phyloP scores from a whole-genome alignment of 345 rosid genomes.

The Populus simonii region DNA sequence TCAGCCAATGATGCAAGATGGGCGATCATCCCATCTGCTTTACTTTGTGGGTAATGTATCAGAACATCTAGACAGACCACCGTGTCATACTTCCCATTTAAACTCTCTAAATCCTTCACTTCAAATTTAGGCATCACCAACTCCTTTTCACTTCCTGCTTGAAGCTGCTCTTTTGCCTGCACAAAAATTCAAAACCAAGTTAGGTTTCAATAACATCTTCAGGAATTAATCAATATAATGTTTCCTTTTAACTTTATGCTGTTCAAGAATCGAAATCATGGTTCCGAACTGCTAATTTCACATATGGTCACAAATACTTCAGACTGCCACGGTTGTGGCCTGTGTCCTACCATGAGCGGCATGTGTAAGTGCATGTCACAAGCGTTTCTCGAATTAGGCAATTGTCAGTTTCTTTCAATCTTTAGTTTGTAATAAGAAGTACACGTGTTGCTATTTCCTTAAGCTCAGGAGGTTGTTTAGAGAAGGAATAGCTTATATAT shows the following conservation, averaged over 20 bases:
- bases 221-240: neutral
- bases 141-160: conserved; percentile 23
- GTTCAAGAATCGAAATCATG: neutral
- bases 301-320: neutral
- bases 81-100: conserved; percentile 68
- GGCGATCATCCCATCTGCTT: conserved; percentile 91
- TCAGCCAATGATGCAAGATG: conserved; percentile 92
- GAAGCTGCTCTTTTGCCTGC: conserved; percentile 73
- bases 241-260: neutral
- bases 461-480: too few relatives aligned
- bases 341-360: too few relatives aligned
- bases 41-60: conserved; percentile 89
- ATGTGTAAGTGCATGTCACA: too few relatives aligned
- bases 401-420: too few relatives aligned
- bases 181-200: neutral
- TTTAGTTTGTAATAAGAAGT: too few relatives aligned
- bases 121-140: conserved; percentile 62
- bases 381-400: too few relatives aligned
- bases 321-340: too few relatives aligned
- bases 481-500: too few relatives aligned
- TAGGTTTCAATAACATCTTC: neutral
- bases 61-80: conserved; percentile 89
- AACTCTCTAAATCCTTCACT: conserved; percentile 82
- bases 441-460: too few relatives aligned
- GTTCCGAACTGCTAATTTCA: neutral